phyloP scores from a whole-genome alignment of 768 basidiomycete genomes.

The Flagelloscypha sp. region DNA sequence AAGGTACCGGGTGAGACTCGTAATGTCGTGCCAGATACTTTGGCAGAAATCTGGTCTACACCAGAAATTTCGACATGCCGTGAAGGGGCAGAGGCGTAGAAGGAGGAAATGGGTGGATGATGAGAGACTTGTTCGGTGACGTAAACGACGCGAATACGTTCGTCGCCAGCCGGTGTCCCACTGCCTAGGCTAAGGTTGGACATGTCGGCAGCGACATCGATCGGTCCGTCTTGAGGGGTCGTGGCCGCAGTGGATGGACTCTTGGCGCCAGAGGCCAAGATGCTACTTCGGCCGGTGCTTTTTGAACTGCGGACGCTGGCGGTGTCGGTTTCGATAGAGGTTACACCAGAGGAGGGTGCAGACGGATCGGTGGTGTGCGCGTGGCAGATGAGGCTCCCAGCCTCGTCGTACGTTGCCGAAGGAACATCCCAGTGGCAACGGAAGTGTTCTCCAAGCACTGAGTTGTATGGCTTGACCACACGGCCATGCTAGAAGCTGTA shows the following conservation, averaged over 20 bases:
- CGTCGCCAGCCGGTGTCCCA: slow-evolving; percentile 25
- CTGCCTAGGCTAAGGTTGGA: slow-evolving; percentile 52
- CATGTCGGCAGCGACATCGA: slow-evolving; percentile 43
- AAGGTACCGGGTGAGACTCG: slow-evolving; percentile 74
- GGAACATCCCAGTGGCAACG: slow-evolving; percentile 79
- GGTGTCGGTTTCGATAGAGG: slow-evolving; percentile 33
- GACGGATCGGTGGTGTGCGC: too few species aligned
- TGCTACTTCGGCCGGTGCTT: slow-evolving; percentile 54
- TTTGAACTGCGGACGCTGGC: too few species aligned
- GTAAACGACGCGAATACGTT: slow-evolving; percentile 60
- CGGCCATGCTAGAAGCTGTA: slow-evolving; percentile 90
- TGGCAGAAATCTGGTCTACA: slow-evolving; percentile 90
- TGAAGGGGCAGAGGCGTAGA: slow-evolving; percentile 68
- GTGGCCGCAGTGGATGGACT: slow-evolving; percentile 50
- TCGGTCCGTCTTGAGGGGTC: slow-evolving; percentile 35
- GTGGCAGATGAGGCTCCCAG: too few species aligned
- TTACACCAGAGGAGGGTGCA: slow-evolving; percentile 10
- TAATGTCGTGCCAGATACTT: slow-evolving; percentile 80
- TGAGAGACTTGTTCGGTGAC: slow-evolving; percentile 94
- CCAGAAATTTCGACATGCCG: slow-evolving; percentile 66
- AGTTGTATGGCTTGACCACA: slow-evolving; percentile 90
- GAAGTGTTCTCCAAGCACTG: slow-evolving; percentile 84
- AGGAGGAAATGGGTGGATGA: slow-evolving; percentile 91
- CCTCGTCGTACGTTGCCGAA: slow-evolving; percentile 50
- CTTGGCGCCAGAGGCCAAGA: slow-evolving; percentile 50